phyloP scores from a whole-genome alignment of 768 basidiomycete species.

The Pleurotus eryngii region DNA sequence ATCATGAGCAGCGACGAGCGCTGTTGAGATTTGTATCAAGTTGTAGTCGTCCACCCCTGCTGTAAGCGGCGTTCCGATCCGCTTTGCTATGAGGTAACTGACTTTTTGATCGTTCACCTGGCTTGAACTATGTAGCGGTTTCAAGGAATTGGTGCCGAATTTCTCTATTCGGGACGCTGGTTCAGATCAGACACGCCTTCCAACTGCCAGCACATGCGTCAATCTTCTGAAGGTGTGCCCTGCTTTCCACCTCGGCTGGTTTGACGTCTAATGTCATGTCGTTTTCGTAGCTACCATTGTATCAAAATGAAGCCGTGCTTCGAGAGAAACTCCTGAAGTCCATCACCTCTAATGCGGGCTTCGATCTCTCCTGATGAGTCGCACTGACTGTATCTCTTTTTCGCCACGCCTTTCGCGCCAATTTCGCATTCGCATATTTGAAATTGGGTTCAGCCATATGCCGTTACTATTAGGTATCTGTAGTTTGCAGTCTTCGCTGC shows the following conservation, averaged over 20 bases:
- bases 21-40: slow-evolving; percentile 92
- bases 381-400: not conserved
- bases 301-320: slow-evolving; percentile 60
- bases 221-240: slow-evolving; percentile 79
- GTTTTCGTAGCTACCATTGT: slow-evolving; percentile 59
- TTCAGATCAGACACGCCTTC: slow-evolving; percentile 64
- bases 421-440: not conserved
- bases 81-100: no score
- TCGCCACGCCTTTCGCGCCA: not conserved
- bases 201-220: slow-evolving; percentile 84
- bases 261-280: not conserved
- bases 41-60: slow-evolving; percentile 82
- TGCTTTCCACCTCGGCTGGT: not conserved
- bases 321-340: slow-evolving; percentile 80
- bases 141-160: slow-evolving; percentile 82
- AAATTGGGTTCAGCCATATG: no score
- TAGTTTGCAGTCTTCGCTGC: no score
- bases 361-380: slow-evolving; percentile 73
- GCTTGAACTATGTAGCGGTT: slow-evolving; percentile 47
- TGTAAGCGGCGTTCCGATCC: slow-evolving; percentile 36
- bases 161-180: slow-evolving; percentile 88
- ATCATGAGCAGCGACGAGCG: slow-evolving; percentile 73
- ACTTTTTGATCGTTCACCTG: not conserved
- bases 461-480: no score
- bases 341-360: slow-evolving; percentile 85